Conservation (phyloP, 352 stramenopile genomes). For the Phytophthora colocasiae region DNA sequence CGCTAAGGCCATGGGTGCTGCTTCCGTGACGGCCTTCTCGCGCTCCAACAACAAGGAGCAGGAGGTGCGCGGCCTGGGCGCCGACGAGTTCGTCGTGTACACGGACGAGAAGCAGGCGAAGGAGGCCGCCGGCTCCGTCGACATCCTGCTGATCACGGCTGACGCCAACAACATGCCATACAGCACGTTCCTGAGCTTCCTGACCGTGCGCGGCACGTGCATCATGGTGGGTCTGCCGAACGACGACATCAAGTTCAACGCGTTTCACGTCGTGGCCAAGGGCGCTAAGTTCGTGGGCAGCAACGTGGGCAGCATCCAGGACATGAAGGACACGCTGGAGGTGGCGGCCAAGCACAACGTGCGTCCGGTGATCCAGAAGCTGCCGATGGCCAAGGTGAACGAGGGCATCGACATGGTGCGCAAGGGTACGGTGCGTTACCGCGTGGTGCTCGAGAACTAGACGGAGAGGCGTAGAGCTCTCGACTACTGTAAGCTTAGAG, state of each 20-base stretch:
- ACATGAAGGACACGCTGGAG: slow-evolving; percentile 88
- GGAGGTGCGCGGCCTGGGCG: slow-evolving; percentile 60
- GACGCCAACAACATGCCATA: slow-evolving; percentile 64
- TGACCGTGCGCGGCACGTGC: slow-evolving; percentile 62
- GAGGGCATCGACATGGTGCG: slow-evolving; percentile 54
- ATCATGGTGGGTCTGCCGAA: slow-evolving; percentile 78
- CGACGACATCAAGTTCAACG: slow-evolving; percentile 61
- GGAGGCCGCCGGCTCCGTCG: slow-evolving; percentile 41
- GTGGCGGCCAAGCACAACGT: slow-evolving; percentile 83
- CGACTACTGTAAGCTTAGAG: too few relatives aligned
- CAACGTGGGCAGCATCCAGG: slow-evolving; percentile 44
- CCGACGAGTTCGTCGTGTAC: slow-evolving; percentile 67
- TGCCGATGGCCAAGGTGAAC: slow-evolving; percentile 56
- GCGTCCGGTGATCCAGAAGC: slow-evolving; percentile 52
- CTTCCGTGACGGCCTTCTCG: slow-evolving; percentile 71
- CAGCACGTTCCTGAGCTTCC: slow-evolving; percentile 57
- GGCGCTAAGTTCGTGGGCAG: slow-evolving; percentile 61
- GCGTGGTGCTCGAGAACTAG: slow-evolving; percentile 59
- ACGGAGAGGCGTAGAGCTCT: too few relatives aligned
- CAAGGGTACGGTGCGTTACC: slow-evolving; percentile 54
- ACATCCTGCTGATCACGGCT: slow-evolving; percentile 82
- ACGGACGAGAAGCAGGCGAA: slow-evolving; percentile 47
- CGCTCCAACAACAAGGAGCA: slow-evolving; percentile 67
- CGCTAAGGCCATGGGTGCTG: slow-evolving; percentile 64
- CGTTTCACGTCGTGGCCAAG: slow-evolving; percentile 54